Evolutionary conservation across 2,329 filamentous ascomycete genomes (phyloP).

Genomic region (Amylocarpus encephaloides): DNA sequence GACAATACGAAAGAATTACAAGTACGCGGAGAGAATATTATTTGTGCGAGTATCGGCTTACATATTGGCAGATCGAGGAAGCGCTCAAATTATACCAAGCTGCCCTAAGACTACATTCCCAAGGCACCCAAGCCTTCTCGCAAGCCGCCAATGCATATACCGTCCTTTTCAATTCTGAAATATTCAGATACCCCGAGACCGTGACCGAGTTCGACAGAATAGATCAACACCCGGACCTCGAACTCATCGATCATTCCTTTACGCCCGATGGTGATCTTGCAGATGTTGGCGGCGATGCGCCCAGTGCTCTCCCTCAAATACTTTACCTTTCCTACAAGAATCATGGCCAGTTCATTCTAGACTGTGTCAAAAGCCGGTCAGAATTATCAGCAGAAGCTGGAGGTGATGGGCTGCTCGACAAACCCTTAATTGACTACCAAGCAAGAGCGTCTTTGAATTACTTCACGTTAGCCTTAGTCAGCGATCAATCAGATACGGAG

Average conservation of each 20-base stretch:
- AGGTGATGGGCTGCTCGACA: conserved; percentile 32
- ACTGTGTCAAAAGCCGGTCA: conserved; percentile 54
- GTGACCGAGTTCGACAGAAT: conserved; percentile 75
- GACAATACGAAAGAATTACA: conserved; percentile 95
- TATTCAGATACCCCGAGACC: conserved; percentile 87
- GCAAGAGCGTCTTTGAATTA: conserved; percentile 43
- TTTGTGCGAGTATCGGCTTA: conserved; percentile 5
- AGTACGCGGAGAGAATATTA: conserved; percentile 31
- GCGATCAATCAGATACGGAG: conserved; percentile 62
- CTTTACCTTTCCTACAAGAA: conserved; percentile 95
- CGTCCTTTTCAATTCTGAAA: conserved; percentile 81
- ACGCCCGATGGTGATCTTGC: conserved; percentile 47
- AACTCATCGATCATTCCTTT: conserved; percentile 43
- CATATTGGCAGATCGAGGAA: conserved; percentile 66
- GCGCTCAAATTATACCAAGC: conserved; percentile 90
- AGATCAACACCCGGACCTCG: conserved; percentile 46
- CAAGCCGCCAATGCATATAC: conserved; percentile 78
- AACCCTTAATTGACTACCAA: conserved; percentile 31
- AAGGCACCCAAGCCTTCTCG: conserved; percentile 68
- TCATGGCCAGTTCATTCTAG: conserved; percentile 84
- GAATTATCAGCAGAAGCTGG: conserved; percentile 31
- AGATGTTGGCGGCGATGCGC: conserved; percentile 62
- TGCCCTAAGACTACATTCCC: conserved; percentile 84
- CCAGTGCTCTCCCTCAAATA: conserved; percentile 79
- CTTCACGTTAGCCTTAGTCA: conserved; percentile 53